Evolutionary conservation across 176 grass and related monocot species (phyloP), one percentile per base, ranked within the genome.

Genomic region (Triticum timopheevii): DNA sequence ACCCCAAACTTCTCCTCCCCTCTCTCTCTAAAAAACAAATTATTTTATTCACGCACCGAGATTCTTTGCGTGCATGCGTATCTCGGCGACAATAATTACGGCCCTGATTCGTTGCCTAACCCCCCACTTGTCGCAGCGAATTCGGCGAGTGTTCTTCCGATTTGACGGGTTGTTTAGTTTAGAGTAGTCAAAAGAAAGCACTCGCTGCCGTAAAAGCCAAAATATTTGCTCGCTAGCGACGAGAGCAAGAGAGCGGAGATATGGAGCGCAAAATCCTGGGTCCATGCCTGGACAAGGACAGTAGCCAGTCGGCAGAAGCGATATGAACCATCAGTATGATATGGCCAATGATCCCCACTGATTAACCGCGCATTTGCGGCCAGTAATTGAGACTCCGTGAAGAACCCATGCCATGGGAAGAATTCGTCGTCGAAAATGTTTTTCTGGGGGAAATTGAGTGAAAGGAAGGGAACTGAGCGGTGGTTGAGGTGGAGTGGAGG

Each of bases 21-120:
- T 17, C 49, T 52, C 49, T 17, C 45, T 13, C 44, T 47, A 7
- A 49, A 61, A 86, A 49, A 4, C 1, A 8, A 40, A 20, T 61
- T 85, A 11, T 33, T 39, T 45, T 7, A 58, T 19, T 7, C 19
- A 9, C 13, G 58, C 20, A 47, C 34, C 9, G 11, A 61, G 85
- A 84, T 84, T 31, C 85, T 87, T 91, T 84, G n/a, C 89, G 47
- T 75, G 59, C 80, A 25, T 35, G 27, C 68, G 35, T 80, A 84
- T 84, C 85, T 80, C 27, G 12, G 20, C 80, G 73, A 36, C 67
- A 75, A 68, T 87, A 24, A 88, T 88, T 45, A 64, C 72, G 81
- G 6, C 16, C 28, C 11, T 76, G 84, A 81, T 90, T 76, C 66
- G 27, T 76, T 59, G 17, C 56, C 56, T 27, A 27, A 27, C 27